Evolutionary conservation across 2,329 filamentous ascomycete genomes (phyloP).

Genomic region (Dactylellina leptospora): DNA sequence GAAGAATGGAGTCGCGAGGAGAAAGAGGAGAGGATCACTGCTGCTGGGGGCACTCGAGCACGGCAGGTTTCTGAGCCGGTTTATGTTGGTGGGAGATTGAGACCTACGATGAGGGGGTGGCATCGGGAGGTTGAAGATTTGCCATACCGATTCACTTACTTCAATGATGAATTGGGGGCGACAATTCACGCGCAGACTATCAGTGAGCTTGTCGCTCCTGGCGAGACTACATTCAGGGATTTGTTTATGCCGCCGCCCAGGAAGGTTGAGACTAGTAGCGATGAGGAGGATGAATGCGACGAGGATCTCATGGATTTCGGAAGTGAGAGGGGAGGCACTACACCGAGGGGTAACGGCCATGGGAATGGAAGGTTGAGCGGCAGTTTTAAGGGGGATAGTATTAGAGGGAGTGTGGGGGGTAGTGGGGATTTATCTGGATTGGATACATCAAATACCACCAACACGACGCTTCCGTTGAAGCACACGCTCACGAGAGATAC

Average conservation of each 20-base stretch:
- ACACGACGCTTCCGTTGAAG: slow-evolving; percentile 11
- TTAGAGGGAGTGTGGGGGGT: slow-evolving; percentile 13
- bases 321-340: slow-evolving; percentile 54
- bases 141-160: slow-evolving; percentile 96
- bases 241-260: slow-evolving; percentile 86
- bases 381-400: slow-evolving; percentile 4
- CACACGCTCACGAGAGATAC: slow-evolving; percentile 22
- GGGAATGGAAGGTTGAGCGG: not conserved
- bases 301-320: slow-evolving; percentile 27
- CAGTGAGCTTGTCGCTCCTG: slow-evolving; percentile 87
- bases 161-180: slow-evolving; percentile 95
- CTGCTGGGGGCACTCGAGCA: slow-evolving; percentile 76
- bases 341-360: slow-evolving; percentile 22
- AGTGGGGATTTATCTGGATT: slow-evolving; percentile 28
- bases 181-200: slow-evolving; percentile 94
- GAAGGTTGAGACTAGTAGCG: slow-evolving; percentile 33
- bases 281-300: slow-evolving; percentile 15
- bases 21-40: slow-evolving; percentile 75
- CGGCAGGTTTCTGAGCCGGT: slow-evolving; percentile 95
- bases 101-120: slow-evolving; percentile 76
- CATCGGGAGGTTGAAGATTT: slow-evolving; percentile 86
- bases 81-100: slow-evolving; percentile 85
- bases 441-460: slow-evolving; percentile 6
- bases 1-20: slow-evolving; percentile 92
- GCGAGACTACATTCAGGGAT: slow-evolving; percentile 77